These are phyloP conservation scores for Saturnispora diversa DNA, from an alignment of 805 yeast species.

Conservation along the genomic window DNA sequence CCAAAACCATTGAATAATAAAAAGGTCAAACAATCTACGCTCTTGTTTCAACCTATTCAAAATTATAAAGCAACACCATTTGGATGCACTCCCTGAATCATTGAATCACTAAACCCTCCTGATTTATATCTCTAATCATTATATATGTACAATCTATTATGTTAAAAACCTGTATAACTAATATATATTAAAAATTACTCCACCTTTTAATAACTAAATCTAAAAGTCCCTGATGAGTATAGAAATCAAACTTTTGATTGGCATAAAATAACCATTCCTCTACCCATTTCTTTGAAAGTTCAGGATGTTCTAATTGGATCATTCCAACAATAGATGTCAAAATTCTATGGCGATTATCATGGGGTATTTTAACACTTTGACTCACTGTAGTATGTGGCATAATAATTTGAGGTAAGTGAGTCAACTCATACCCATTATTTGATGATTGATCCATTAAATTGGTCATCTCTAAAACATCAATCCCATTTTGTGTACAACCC, in stretches of 20 bases:
- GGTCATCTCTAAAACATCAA: neutral
- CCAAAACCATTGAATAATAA: conserved; percentile 3
- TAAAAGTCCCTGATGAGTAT: conserved; percentile 24
- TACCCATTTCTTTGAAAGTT: conserved; percentile 18
- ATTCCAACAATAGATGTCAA: conserved; percentile 24
- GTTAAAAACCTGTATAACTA: neutral
- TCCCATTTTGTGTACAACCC: conserved; percentile 1
- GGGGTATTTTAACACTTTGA: conserved; percentile 17
- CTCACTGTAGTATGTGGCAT: neutral
- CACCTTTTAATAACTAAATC: conserved; percentile 17
- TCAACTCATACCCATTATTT: conserved; percentile 1
- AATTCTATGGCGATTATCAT: conserved; percentile 16
- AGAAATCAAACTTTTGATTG: conserved; percentile 12
- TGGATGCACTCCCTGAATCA: conserved; percentile 30
- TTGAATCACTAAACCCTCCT: neutral
- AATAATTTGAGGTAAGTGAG: conserved; percentile 1
- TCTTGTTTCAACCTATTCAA: conserved; percentile 27
- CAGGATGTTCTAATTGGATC: conserved; percentile 20
- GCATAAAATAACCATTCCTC: conserved; percentile 26
- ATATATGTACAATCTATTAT: neutral
- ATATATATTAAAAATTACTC: conserved; percentile 3
- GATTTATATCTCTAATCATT: neutral
- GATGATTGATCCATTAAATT: conserved; percentile 7
- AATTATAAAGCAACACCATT: conserved; percentile 51
- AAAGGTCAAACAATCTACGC: conserved; percentile 2